phyloP scores from a whole-genome alignment of 2,329 filamentous ascomycete species.

The Arthrobotrys conoides region DNA sequence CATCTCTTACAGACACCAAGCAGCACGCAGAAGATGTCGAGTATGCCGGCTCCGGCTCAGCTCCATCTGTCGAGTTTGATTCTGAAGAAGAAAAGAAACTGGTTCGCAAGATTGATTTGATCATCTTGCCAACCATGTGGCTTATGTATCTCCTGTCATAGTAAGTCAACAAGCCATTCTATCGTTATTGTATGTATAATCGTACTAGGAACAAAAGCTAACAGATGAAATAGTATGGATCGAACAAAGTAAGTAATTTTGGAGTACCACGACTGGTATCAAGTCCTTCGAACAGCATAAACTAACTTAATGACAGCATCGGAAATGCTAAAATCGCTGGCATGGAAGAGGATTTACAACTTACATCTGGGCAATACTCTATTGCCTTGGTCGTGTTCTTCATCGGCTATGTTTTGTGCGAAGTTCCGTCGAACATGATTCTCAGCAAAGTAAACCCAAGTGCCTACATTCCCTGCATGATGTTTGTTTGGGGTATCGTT shows the following conservation, averaged over 20 bases:
- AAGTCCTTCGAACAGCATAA: not conserved
- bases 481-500: slow-evolving; percentile 72
- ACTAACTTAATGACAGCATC: slow-evolving; percentile 65
- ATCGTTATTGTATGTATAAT: not conserved
- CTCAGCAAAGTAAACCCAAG: slow-evolving; percentile 70
- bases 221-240: slow-evolving; percentile 44
- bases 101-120: slow-evolving; percentile 65
- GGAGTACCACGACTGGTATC: not conserved
- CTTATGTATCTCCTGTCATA: slow-evolving; percentile 65
- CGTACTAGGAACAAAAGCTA: not conserved
- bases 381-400: slow-evolving; percentile 73
- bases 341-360: slow-evolving; percentile 69
- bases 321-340: slow-evolving; percentile 72
- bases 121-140: slow-evolving; percentile 65
- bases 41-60: slow-evolving; percentile 48
- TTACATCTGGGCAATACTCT: slow-evolving; percentile 71
- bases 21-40: slow-evolving; percentile 48
- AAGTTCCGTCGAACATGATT: slow-evolving; percentile 72
- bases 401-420: slow-evolving; percentile 71
- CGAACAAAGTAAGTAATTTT: slow-evolving; percentile 55
- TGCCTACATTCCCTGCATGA: slow-evolving; percentile 70
- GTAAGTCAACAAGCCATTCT: slow-evolving; percentile 18
- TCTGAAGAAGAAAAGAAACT: slow-evolving; percentile 62
- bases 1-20: slow-evolving; percentile 55
- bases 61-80: slow-evolving; percentile 53